Base-by-base conservation (phyloP, 2,329 filamentous ascomycete species). In the Coleophoma crateriformis region DNA sequence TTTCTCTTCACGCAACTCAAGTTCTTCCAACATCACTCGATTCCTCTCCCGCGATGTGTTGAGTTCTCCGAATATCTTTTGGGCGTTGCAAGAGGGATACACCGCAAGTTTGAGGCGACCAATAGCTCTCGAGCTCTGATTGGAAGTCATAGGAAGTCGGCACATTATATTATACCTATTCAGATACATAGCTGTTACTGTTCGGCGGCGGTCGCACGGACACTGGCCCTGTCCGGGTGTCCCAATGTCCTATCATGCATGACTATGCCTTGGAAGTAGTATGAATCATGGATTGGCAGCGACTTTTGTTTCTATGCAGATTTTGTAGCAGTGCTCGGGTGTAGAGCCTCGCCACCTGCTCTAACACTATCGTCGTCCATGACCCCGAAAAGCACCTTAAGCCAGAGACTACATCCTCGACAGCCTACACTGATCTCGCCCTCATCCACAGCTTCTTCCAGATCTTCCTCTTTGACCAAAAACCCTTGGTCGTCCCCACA, bases 361-460 rank as follows among this genome's bases (percentile, higher is more conserved):
- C 43, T 50, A 48, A 27, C 27, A 27, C 27, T 27, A 27, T 27
- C 27, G 15, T 61, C 62, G 45, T 70, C 75, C 27, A 81, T 65
- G 13, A 82, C 72, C 8, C 77, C 79, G 69, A 85, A 87, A 46
- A 82, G 73, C 35, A 87, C 80, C 49, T 76, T 75, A 46, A 86
- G 64, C 81, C 81, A 86, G 42, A 87, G 68, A 61, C 82, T 86
- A 56, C 83, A 87, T 58, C 85, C 82, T 49, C 73, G 71, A 59
- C 83, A 87, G 11, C 79, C 82, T 38, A 87, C 81, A 63, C 84
- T 72, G 43, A 86, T 64, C 61, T 83, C 79, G 8, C 82, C 77
- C 54, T 78, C 71, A 46, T 79, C 77, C 42, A 71, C 74, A 37
- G 74, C 77, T 60, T 77, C 79, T 55, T 82, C 77, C 45, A 87